Conservation (phyloP, 1,284 basidiomycete species). For the Ceratobasidium sp. region DNA sequence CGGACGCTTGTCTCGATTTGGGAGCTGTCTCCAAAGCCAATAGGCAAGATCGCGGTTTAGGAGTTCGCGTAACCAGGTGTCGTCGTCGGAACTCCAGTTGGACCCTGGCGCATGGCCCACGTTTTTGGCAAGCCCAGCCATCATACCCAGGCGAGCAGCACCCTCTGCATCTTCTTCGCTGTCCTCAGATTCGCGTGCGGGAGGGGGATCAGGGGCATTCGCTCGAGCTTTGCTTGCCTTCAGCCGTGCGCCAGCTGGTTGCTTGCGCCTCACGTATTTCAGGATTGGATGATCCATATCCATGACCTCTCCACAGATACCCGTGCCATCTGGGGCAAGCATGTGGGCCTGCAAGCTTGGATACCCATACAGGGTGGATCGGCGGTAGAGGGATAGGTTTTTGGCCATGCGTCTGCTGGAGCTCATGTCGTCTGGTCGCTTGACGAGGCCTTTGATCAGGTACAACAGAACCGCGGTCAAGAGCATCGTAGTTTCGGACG, state of each 20-base stretch:
- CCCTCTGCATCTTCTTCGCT: background rate
- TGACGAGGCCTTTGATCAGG: background rate
- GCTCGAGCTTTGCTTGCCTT: background rate
- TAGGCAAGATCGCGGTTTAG: background rate
- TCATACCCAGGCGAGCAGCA: background rate
- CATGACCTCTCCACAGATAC: background rate
- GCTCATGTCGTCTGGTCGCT: constrained; percentile 24
- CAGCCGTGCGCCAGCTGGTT: constrained; percentile 11
- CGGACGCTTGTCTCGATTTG: background rate
- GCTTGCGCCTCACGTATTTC: background rate
- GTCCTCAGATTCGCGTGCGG: background rate
- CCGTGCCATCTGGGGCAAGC: background rate
- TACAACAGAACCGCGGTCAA: background rate
- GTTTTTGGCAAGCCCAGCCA: background rate
- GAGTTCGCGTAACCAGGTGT: background rate
- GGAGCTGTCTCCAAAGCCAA: background rate
- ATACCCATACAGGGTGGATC: background rate
- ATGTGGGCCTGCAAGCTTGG: background rate
- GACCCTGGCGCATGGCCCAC: background rate
- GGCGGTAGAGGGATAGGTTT: background rate
- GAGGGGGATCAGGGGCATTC: background rate
- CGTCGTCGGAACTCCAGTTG: background rate
- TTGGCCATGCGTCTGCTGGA: constrained; percentile 10
- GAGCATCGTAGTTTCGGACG: background rate
- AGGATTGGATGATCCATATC: background rate